Evolutionary conservation across 192 early-diverging fungal genomes (phyloP), one percentile per base, ranked within the genome.

Genomic region (Coemansia furcata): DNA sequence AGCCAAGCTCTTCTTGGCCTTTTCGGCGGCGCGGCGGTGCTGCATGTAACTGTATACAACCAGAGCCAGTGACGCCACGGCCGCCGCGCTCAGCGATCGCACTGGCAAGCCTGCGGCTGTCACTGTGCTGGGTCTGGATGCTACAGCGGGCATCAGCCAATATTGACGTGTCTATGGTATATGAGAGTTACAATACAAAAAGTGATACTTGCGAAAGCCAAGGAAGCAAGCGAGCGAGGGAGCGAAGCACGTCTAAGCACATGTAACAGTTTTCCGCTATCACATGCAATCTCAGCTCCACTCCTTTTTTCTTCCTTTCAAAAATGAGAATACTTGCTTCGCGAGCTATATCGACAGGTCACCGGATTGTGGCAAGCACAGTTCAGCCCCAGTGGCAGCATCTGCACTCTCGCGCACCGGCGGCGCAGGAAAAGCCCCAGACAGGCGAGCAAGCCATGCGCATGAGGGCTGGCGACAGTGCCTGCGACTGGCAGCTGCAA

Each of bases 11-110:
- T 67, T 73, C 52, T 60, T 68, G 59, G 74, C 74, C 68, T 82
- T 82, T 11, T 67, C 80, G 6, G 80, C 74, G 1, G 80, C 71
- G 46, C 39, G 35, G 10, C 60, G 71, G 66, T 82, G 80, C 63
- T 77, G 74, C 43, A 54, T 38, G 68, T 82, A 82, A 63, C 80
- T 82, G 74, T 74, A 77, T n/a, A 71, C 67, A 11, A 82, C 68
- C 15, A 82, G 50, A 1, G 54, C 55, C 19, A 82, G 59, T 33
- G 80, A 82, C 44, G 66, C 65, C 50, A 66, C 40, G 6, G 71
- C 80, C 3, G 80, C 74, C 1, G 74, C 65, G 38, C 71, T 63
- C 60, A 82, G 68, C 58, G 74, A 62, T 43, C 68, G 73, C 62
- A 63, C 49, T 1, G 74, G 55, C 57, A 77, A 71, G 54, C 68